Evolutionary conservation across 257 asterid genomes (phyloP).

Genomic region (Gardenia jasminoides): DNA sequence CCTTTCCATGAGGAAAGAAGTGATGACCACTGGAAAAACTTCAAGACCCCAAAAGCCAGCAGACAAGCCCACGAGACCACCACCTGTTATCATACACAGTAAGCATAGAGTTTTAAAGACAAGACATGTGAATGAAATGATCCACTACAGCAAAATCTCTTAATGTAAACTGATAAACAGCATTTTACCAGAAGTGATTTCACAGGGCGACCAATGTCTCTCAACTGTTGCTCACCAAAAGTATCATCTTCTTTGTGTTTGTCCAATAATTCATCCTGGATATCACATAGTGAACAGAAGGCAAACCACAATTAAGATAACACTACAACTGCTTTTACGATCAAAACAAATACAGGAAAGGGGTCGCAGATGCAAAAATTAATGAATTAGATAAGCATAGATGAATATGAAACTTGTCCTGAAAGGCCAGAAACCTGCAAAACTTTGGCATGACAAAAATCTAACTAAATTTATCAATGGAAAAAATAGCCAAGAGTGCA

Average conservation of each 20-base stretch:
- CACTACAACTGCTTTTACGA: not conserved
- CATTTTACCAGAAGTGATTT: constrained; percentile 73
- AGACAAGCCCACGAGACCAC: constrained; percentile 68
- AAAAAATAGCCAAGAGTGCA: constrained; percentile 20
- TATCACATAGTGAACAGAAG: not conserved
- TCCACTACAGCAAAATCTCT: not conserved
- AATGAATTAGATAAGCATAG: not conserved
- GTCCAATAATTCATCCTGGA: constrained; percentile 83
- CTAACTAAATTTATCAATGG: not conserved
- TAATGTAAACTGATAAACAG: constrained; percentile 1
- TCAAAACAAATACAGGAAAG: not conserved
- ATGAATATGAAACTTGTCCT: not conserved
- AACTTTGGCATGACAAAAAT: not conserved
- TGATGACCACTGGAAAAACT: constrained; percentile 56
- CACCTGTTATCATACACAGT: constrained; percentile 51
- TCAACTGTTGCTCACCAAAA: constrained; percentile 57
- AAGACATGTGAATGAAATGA: not conserved
- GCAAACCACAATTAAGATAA: constrained; percentile 8
- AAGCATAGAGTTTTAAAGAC: constrained; percentile 8
- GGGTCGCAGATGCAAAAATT: not conserved
- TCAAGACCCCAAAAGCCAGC: constrained; percentile 49
- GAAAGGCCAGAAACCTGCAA: not conserved
- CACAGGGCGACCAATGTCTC: constrained; percentile 66
- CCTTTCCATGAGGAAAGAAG: constrained; percentile 93
- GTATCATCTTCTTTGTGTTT: constrained; percentile 60